Evolutionary conservation across 2,329 filamentous ascomycete species (phyloP), one percentile per base, ranked within the genome.

Genomic region (Trichoderma koningiopsis): DNA sequence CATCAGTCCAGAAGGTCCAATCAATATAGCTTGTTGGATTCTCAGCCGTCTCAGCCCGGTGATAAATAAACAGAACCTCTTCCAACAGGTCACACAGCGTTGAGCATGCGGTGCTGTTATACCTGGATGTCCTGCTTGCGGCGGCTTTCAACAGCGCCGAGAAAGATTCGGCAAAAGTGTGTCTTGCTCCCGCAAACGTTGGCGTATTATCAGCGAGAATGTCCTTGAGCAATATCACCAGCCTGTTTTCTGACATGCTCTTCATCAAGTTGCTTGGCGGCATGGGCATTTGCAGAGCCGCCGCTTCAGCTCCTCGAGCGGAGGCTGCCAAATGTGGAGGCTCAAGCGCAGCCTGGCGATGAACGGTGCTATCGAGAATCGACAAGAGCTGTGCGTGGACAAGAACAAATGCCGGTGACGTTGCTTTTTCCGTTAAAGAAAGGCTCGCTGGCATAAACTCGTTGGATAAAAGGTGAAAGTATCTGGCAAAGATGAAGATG

Each of bases 61-160:
- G 82, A 70, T 86, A 86, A 52, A 93, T 89, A 19, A 88, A 83
- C 62, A 97, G 82, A 1, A 91, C 86, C 79, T 97, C 94, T 76
- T 97, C 93, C 31, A 97, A 82, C 72, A 97, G 94, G 78, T 97
- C 94, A 76, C 94, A 95, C n/a, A 97, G 84, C 11, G 93, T 92
- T 77, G 96, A 96, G 78, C 93, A 96, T 22, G 93, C 91, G 72
- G 89, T 89, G 76, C 93, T 92, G 77, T 96, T 91, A 77, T 91
- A 97, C 67, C 92, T 84, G 0, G 93, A 94, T 0, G 91, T 94
- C 72, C 88, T 89, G 72, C 90, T 88, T 1, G 93, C 89, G 2
- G 91, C 88, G 0, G 91, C 89, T 77, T 91, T 93, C 76, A 96
- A 84, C 33, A 96, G 82, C 31, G 84, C 83, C 75, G 89, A 89